Conservation (phyloP, 805 yeast species). For the Candida wancherniae region DNA sequence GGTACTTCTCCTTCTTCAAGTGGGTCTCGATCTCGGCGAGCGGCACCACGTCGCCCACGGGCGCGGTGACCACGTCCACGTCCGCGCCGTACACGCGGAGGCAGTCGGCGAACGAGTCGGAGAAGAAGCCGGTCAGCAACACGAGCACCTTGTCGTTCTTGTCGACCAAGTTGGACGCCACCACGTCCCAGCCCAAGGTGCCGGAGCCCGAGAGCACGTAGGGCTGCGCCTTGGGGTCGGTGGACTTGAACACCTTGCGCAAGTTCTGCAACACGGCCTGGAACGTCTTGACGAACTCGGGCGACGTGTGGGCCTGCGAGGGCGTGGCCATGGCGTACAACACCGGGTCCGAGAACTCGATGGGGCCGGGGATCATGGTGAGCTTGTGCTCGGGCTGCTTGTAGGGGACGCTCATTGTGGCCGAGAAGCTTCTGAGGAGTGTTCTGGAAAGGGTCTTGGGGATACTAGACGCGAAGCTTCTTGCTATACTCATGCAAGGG, state of each 20-base stretch:
- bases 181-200: conserved; percentile 92
- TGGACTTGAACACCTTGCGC: conserved; percentile 70
- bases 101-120: conserved; percentile 76
- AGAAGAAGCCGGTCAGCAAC: conserved; percentile 85
- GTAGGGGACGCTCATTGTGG: conserved; percentile 30
- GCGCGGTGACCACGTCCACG: conserved; percentile 70
- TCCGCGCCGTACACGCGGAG: conserved; percentile 67
- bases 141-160: conserved; percentile 69
- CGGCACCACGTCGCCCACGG: conserved; percentile 68
- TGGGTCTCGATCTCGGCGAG: conserved; percentile 50
- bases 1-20: conserved; percentile 49
- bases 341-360: conserved; percentile 77
- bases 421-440: conserved; percentile 1
- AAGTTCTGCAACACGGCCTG: conserved; percentile 62
- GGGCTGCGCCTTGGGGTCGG: conserved; percentile 66
- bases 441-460: background rate
- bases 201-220: conserved; percentile 87
- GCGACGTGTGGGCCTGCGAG: conserved; percentile 85
- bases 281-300: conserved; percentile 73
- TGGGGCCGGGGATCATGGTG: conserved; percentile 80
- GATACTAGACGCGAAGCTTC: too few relatives aligned
- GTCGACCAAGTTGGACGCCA: conserved; percentile 66
- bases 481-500: too few relatives aligned
- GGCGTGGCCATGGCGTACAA: conserved; percentile 76
- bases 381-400: conserved; percentile 42